Base-by-base conservation (phyloP, 1,284 basidiomycete genomes). In the Ustilago hordei region DNA sequence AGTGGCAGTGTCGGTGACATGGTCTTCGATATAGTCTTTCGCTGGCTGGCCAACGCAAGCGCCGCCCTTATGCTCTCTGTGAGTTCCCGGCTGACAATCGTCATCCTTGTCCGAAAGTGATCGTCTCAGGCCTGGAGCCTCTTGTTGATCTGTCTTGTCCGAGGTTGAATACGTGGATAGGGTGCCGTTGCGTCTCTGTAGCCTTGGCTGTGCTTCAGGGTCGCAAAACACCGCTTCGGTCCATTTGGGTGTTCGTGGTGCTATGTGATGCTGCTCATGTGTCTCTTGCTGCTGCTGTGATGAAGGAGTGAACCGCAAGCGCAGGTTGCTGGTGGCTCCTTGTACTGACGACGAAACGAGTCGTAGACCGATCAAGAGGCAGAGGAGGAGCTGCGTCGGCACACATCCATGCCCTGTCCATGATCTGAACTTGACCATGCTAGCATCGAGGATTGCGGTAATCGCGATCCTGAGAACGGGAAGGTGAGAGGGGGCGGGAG, bases 321-420 rank as follows among this genome's bases (percentile, higher is more conserved):
- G 38, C 8, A 53, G 48, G 13, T 8, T 41, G 39, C 56, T 53
- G 11, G 55, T 53, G 6, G 60, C 63, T 11, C 35, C 47, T 4
- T 59, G 48, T 5, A 67, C 32, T 11, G 56, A 56, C 3, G 53
- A 43, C 1, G 60, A 56, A 8, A 72, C 56, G 8, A 72, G 47
- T n/a, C 61, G 58, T 17, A 72, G 48, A 17, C 69, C 69, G 12
- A 60, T 50, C 34, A 60, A 19, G 36, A 72, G 53, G 31, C 69
- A 72, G 7, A 60, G 17, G 4, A 47, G 34, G 7, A 72, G 69
- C 47, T 59, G 64, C 39, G 56, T 63, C 35, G 60, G 61, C 39
- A 63, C 23, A 35, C 64, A 60, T 52, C 54, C 56, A 39, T 61
- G 19, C 11, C 54, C 56, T 19, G 63, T 35, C n/a, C 57, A 54